phyloP scores from a whole-genome alignment of 306 rosid species.

The Glycyrrhiza uralensis region DNA sequence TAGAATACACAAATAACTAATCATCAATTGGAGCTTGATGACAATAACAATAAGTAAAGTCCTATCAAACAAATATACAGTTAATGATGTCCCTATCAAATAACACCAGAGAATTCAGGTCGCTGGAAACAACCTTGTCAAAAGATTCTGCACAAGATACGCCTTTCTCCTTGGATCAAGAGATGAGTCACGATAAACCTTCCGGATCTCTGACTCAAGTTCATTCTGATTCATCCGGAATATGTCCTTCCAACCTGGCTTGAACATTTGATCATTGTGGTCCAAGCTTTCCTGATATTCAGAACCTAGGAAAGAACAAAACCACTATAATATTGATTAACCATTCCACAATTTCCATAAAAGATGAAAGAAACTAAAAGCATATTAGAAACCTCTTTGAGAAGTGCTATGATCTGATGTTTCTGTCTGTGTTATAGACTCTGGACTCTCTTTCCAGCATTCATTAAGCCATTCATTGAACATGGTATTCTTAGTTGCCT shows the following conservation, averaged over 20 bases:
- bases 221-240: conserved; percentile 98
- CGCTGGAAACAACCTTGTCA: conserved; percentile 79
- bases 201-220: conserved; percentile 96
- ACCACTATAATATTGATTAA: conserved; percentile 12
- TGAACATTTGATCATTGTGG: conserved; percentile 87
- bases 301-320: conserved; percentile 45
- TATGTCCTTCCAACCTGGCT: conserved; percentile 99
- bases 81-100: conserved; percentile 6
- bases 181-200: conserved; percentile 86
- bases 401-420: conserved; percentile 49
- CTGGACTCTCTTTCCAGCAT: conserved; percentile 89
- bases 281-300: conserved; percentile 84
- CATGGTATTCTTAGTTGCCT: conserved; percentile 96
- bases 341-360: conserved; percentile 13
- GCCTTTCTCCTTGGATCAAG: conserved; percentile 99
- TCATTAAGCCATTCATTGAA: conserved; percentile 98
- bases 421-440: conserved; percentile 42
- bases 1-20: conserved; percentile 34
- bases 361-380: conserved; percentile 17
- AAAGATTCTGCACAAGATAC: conserved; percentile 94
- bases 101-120: conserved; percentile 11
- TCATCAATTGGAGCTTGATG: conserved; percentile 23
- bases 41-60: conserved; percentile 1
- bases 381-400: conserved; percentile 48
- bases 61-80: conserved; percentile 7